These are phyloP conservation scores for Didymella pinodella DNA, from an alignment of 2,329 filamentous ascomycete genomes.

Conservation along the genomic window DNA sequence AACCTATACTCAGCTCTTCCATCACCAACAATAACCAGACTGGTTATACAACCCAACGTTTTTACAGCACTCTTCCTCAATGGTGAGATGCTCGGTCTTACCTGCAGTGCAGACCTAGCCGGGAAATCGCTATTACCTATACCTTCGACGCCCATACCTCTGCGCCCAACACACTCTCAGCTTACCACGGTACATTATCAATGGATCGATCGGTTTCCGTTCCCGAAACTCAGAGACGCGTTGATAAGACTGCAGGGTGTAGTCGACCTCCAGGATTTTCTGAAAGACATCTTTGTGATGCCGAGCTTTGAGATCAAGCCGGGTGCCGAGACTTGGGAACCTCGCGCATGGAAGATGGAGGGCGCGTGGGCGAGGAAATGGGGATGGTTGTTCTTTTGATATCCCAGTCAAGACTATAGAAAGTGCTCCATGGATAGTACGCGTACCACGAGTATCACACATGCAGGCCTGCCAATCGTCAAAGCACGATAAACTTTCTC, in stretches of 20 bases:
- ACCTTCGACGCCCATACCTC: constrained; percentile 23
- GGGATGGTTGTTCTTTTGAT: constrained; percentile 39
- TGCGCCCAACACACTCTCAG: constrained; percentile 50
- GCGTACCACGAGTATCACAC: background rate
- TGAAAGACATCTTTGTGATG: constrained; percentile 46
- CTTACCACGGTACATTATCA: constrained; percentile 45
- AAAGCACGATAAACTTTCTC: background rate
- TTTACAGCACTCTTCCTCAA: constrained; percentile 16
- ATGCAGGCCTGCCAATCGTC: background rate
- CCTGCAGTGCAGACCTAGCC: background rate
- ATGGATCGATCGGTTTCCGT: constrained; percentile 55
- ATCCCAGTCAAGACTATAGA: background rate
- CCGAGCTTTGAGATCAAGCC: constrained; percentile 45
- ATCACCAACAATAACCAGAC: background rate
- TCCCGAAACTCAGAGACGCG: constrained; percentile 52
- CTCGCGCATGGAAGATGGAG: constrained; percentile 47
- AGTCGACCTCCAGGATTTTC: constrained; percentile 51
- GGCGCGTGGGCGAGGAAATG: constrained; percentile 48
- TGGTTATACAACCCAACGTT: constrained; percentile 9
- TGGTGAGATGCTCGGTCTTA: constrained; percentile 2
- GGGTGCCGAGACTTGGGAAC: constrained; percentile 44
- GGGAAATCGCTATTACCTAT: background rate
- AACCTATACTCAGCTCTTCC: constrained; percentile 4
- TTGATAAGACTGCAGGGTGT: constrained; percentile 43
- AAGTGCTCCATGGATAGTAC: background rate